These are phyloP conservation scores for Colletotrichum sp. DNA, from an alignment of 2,329 filamentous ascomycete species.

Conservation along the genomic window DNA sequence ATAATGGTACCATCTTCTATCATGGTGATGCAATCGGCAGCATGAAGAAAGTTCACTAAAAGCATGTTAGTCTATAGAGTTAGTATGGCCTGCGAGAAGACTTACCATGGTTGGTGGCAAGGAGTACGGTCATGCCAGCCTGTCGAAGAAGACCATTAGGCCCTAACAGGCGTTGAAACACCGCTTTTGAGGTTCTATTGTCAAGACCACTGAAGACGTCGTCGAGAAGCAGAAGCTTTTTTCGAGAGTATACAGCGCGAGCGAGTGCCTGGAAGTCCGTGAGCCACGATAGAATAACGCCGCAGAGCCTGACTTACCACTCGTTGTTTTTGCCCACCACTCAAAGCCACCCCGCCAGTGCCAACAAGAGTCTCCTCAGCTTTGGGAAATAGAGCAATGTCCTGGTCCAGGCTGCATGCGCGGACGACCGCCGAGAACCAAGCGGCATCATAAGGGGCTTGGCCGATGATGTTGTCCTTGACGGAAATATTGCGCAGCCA, in stretches of 20 bases:
- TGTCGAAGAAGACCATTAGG: conserved; percentile 43
- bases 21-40: conserved; percentile 29
- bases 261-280: conserved; percentile 41
- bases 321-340: conserved; percentile 49
- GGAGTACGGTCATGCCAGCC: conserved; percentile 42
- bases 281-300: background rate
- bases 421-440: conserved; percentile 34
- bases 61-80: background rate
- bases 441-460: conserved; percentile 27
- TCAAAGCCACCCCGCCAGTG: conserved; percentile 45
- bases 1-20: conserved; percentile 25
- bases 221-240: conserved; percentile 47
- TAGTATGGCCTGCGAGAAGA: background rate
- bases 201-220: conserved; percentile 53
- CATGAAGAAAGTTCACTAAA: conserved; percentile 27
- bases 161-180: conserved; percentile 48
- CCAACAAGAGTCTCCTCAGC: conserved; percentile 43
- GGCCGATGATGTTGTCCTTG: conserved; percentile 42
- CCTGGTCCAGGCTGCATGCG: conserved; percentile 39
- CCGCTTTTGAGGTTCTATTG: conserved; percentile 42
- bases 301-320: conserved; percentile 32
- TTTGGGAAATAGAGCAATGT: conserved; percentile 34
- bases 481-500: conserved; percentile 48
- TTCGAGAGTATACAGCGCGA: conserved; percentile 48
- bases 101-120: conserved; percentile 45